Conservation (phyloP, 805 yeast species). For the Kazachstania viticola region DNA sequence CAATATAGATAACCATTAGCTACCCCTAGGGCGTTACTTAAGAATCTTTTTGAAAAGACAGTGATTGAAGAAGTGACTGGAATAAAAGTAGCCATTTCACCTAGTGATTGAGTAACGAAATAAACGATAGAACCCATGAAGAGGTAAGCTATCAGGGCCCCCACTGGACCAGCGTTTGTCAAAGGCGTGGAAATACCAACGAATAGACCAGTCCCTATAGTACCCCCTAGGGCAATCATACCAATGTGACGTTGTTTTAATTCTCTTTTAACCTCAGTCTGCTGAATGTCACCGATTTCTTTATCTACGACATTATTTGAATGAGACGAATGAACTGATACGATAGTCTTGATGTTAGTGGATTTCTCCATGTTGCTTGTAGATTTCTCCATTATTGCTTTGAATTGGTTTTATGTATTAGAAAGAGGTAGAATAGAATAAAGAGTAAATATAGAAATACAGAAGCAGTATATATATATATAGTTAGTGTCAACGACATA, state of each 20-base stretch:
- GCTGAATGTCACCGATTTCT: slow-evolving; percentile 24
- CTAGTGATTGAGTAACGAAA: slow-evolving; percentile 52
- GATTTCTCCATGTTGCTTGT: too few relatives aligned
- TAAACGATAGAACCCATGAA: slow-evolving; percentile 53
- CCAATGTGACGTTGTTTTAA: slow-evolving; percentile 54
- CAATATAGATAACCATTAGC: slow-evolving; percentile 62
- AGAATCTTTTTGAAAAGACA: slow-evolving; percentile 49
- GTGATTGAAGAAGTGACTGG: slow-evolving; percentile 53
- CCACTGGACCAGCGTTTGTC: slow-evolving; percentile 51
- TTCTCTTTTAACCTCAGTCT: slow-evolving; percentile 40
- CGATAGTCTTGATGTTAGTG: too few relatives aligned
- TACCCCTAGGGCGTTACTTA: slow-evolving; percentile 55
- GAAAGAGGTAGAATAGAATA: too few relatives aligned
- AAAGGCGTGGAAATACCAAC: slow-evolving; percentile 50
- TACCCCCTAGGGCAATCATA: slow-evolving; percentile 66
- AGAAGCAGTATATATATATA: too few relatives aligned
- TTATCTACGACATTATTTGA: too few relatives aligned
- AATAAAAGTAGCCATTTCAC: slow-evolving; percentile 68
- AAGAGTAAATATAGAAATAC: too few relatives aligned
- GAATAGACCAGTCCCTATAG: slow-evolving; percentile 63
- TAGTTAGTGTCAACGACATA: too few relatives aligned
- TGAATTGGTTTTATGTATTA: too few relatives aligned
- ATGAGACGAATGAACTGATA: too few relatives aligned
- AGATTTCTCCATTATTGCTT: too few relatives aligned
- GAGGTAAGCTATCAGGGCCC: slow-evolving; percentile 45